A percentile compares a stretch with the other conserved stretches of the same genome.
Evolutionary conservation across 2,329 filamentous ascomycete genomes (phyloP).

Genomic region (Botrytis medusae): DNA sequence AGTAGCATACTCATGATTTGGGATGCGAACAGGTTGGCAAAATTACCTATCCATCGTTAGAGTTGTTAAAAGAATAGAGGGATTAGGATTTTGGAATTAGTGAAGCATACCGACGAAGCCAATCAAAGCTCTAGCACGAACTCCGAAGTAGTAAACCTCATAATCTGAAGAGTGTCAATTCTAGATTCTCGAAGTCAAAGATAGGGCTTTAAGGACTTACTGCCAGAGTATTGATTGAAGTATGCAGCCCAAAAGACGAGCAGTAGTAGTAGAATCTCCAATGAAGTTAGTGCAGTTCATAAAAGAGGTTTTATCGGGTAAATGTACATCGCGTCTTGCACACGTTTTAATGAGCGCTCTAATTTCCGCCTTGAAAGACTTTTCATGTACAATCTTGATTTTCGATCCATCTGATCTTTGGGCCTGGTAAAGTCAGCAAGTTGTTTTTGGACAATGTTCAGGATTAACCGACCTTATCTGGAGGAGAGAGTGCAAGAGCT

Average conservation of each 20-base stretch:
- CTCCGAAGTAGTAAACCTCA: slow-evolving; percentile 10
- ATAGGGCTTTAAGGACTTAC: neutral
- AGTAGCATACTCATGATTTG: slow-evolving; percentile 14
- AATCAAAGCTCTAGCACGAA: slow-evolving; percentile 2
- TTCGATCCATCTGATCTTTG: slow-evolving; percentile 6
- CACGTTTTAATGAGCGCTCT: slow-evolving; percentile 1
- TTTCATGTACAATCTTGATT: slow-evolving; percentile 3
- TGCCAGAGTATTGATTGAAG: slow-evolving; percentile 7
- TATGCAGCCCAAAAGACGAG: slow-evolving; percentile 13
- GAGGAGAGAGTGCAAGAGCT: slow-evolving; percentile 46
- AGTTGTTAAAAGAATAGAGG: neutral
- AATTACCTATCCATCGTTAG: neutral
- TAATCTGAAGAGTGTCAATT: neutral
- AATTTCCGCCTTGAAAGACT: slow-evolving; percentile 1
- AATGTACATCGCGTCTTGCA: slow-evolving; percentile 2
- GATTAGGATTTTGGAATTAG: neutral
- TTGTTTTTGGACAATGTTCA: fast-evolving
- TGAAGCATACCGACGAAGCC: neutral
- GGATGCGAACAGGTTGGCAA: neutral
- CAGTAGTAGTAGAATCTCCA: neutral
- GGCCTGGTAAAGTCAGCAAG: neutral
- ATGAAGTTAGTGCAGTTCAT: neutral
- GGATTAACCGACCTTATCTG: slow-evolving; percentile 42
- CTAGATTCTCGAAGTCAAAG: neutral
- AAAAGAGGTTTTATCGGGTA: no score